Evolutionary conservation across 805 yeast species (phyloP), one percentile per base, ranked within the genome.

Genomic region (Metschnikowia picachoensis): DNA sequence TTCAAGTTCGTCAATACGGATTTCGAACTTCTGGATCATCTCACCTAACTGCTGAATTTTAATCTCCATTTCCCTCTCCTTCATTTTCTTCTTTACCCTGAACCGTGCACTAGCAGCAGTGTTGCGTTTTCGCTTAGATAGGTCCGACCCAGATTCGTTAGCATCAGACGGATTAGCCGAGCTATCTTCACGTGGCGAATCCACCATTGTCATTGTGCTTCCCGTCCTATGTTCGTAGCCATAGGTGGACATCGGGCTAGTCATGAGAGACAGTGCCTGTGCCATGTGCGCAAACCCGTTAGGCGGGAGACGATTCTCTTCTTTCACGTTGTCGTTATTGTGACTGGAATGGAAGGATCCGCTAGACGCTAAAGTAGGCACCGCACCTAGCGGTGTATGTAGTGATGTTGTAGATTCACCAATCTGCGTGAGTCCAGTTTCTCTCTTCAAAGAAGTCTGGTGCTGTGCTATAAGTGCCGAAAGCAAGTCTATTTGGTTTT

Each of bases 381-480:
- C 43, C 32, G 30, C 25, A 8, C 43, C 15, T 13, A 10, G 29
- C 8, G 30, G 14, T 6, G 33, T 14, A 8, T 15, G n/a, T 9
- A 15, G 14, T 4, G 30, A n/a, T 10, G 28, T 6, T 27, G 17
- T 13, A 9, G 20, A 17, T 15, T 13, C n/a, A 4, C 13, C 12
- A 8, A 8, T 32, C 8, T 14, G 15, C 7, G 6, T 28, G n/a
- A 8, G 11, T 14, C n/a, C 12, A 20, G 37, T 25, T 11, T 29
- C 42, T 8, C 14, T 17, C 9, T 52, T 53, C 29, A 60, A 39
- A 34, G 58, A 48, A 10, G 53, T 49, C 64, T 80, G 83, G 61
- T 85, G 85, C 54, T 82, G 86, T 0, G 90, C 91, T 30, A 85
- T 79, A 42, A 85, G 70, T 0, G 87, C 87, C 6, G 87, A 82